These are phyloP conservation scores for Suillus brevipes DNA, from an alignment of 768 basidiomycete genomes.

Conservation along the genomic window DNA sequence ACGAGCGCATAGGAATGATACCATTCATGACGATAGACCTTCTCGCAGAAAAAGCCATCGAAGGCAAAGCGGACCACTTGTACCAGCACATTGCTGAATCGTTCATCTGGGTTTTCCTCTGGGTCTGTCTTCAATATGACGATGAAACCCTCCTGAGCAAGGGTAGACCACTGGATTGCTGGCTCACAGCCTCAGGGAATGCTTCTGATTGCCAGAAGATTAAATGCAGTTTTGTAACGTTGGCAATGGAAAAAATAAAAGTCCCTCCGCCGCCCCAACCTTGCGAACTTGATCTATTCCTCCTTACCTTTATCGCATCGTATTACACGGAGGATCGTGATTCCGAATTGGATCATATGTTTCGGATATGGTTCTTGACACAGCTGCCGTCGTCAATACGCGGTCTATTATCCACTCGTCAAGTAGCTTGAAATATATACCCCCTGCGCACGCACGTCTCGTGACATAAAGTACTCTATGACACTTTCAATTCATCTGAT, in stretches of 20 bases:
- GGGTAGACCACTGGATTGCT: background rate
- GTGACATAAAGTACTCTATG: background rate
- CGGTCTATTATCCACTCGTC: background rate
- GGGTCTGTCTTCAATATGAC: conserved; percentile 9
- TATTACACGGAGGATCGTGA: background rate
- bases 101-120: conserved; percentile 31
- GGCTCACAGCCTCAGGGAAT: background rate
- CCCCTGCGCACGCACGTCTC: background rate
- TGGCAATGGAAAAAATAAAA: background rate
- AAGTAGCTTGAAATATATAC: background rate
- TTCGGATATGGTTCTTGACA: background rate
- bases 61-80: conserved; percentile 17
- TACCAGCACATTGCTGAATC: conserved; percentile 38
- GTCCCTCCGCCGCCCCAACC: background rate
- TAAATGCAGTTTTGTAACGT: background rate
- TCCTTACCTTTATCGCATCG: background rate
- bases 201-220: background rate
- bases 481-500: background rate
- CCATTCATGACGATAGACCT: conserved; percentile 39
- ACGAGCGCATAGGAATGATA: conserved; percentile 26
- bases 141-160: background rate
- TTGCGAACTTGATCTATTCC: background rate
- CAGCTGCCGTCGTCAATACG: background rate
- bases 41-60: conserved; percentile 15
- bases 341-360: background rate